These are phyloP conservation scores for Plasmopara muralis DNA, from an alignment of 352 stramenopile species.

Conservation along the genomic window DNA sequence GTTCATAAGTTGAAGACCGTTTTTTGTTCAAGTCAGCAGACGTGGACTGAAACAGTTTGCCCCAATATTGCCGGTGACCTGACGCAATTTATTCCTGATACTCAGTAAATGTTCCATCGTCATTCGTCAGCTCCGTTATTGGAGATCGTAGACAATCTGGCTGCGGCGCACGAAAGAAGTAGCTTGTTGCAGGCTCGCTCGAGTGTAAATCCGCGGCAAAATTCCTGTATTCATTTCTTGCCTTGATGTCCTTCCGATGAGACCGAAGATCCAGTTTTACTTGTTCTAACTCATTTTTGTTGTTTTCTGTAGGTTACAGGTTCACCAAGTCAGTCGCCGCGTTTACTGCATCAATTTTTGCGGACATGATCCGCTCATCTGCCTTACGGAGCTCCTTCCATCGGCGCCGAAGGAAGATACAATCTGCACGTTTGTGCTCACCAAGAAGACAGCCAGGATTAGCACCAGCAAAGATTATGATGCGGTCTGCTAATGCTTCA, in stretches of 20 bases:
- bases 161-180: conserved; percentile 12
- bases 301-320: background rate
- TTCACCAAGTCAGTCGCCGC: conserved; percentile 3
- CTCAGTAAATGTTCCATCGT: conserved; percentile 3
- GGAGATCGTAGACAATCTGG: conserved; percentile 2
- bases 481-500: background rate
- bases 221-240: conserved; percentile 9
- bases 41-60: conserved; percentile 5
- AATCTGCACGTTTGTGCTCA: conserved; percentile 11
- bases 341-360: conserved; percentile 4
- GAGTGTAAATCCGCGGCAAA: conserved; percentile 10
- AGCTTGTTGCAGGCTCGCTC: conserved; percentile 2
- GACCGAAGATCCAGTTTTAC: conserved; percentile 1
- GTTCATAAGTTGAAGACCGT: too few relatives aligned
- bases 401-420: conserved; percentile 6
- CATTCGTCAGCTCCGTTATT: conserved; percentile 1
- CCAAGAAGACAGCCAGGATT: conserved; percentile 13
- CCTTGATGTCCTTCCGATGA: conserved; percentile 1
- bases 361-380: background rate
- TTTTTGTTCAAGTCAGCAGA: too few relatives aligned
- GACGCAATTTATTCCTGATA: conserved; percentile 1
- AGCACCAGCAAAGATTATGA: conserved; percentile 6
- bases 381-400: conserved; percentile 4
- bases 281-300: background rate
- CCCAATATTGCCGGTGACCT: conserved; percentile 4